Evolutionary conservation across 129 eudicot species (phyloP), one percentile per base, ranked within the genome.

Genomic region (Flaveria brownii): DNA sequence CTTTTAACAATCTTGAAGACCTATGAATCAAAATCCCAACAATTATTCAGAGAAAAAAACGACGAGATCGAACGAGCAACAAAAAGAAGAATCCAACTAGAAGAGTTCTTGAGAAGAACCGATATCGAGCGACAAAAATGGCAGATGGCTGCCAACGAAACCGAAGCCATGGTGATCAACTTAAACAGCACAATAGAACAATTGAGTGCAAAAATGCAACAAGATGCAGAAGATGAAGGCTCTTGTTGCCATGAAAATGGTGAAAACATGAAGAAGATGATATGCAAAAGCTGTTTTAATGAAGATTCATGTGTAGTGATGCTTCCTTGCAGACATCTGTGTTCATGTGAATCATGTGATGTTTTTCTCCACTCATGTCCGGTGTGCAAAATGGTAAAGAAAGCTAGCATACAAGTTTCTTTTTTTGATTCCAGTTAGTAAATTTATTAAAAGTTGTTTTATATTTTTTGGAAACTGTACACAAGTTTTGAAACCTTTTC

Each of bases 261-360:
- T 16, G 66, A 25, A 36, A 4, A 47, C 23, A n/a, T 18, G 59
- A 23, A 30, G 25, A 9, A 18, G 15, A 26, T n/a, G 28, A 47
- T 49, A 81, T 94, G 98, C 82, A 91, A 69, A 47, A 82, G 78
- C 8, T 94, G 98, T 75, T 80, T 81, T 49, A 55, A 47, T 75
- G 28, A 93, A 59, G 72, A 69, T 15, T 84, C 96, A 73, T 82
- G 98, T 67, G 87, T 91, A 13, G 63, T 94, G 69, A 82, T 94
- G 65, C 79, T 94, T 10, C 98, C 98, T 54, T 94, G 98, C 26
- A 87, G 97, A 82, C 98, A 93, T 68, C 79, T 93, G 7, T 85
- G 91, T 79, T 80, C 84, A 12, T 93, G 98, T 84, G 82, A 81
- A 77, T 85, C 77, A 22, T 93, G 97, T 81, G 91, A 85, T 67